Evolutionary conservation across 2,329 filamentous ascomycete species (phyloP).

Genomic region (Beauveria pseudobassiana): DNA sequence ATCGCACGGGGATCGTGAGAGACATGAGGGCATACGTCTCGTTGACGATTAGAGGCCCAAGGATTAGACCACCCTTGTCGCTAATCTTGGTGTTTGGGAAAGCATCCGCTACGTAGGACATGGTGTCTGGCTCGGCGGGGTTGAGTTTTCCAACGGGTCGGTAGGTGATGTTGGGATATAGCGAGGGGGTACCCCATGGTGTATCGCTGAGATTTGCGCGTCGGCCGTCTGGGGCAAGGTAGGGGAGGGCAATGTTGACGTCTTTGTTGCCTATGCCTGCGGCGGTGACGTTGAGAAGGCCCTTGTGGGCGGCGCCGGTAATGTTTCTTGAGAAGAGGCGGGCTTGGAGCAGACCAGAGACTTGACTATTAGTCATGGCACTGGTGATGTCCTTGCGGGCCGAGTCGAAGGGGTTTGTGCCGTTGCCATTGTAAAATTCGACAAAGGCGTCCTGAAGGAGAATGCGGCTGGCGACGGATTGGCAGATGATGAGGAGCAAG

Average conservation of each 20-base stretch:
- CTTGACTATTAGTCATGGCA: slow-evolving; percentile 56
- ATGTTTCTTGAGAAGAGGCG: slow-evolving; percentile 62
- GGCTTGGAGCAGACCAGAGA: slow-evolving; percentile 58
- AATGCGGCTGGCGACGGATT: slow-evolving; percentile 61
- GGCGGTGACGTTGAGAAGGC: slow-evolving; percentile 60
- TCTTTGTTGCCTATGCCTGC: slow-evolving; percentile 21
- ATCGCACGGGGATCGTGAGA: slow-evolving; percentile 71
- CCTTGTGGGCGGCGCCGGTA: slow-evolving; percentile 42
- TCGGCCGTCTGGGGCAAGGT: slow-evolving; percentile 48
- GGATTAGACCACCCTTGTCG: slow-evolving; percentile 52
- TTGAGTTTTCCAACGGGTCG: slow-evolving; percentile 35
- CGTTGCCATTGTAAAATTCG: slow-evolving; percentile 49
- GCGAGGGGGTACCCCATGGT: slow-evolving; percentile 55
- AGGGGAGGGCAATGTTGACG: slow-evolving; percentile 54
- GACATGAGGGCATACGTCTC: slow-evolving; percentile 69
- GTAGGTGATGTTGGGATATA: slow-evolving; percentile 78
- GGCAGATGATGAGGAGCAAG: slow-evolving; percentile 68
- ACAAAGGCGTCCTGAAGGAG: slow-evolving; percentile 48
- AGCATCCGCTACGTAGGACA: slow-evolving; percentile 37
- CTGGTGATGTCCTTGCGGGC: slow-evolving; percentile 59
- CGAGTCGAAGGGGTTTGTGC: slow-evolving; percentile 50
- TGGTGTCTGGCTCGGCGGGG: slow-evolving; percentile 31
- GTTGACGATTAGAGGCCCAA: slow-evolving; percentile 71
- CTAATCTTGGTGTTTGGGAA: slow-evolving; percentile 45
- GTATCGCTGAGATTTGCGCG: slow-evolving; percentile 53